Percentiles rank a stretch among this genome's conserved stretches.
Conservation (phyloP, 768 basidiomycete genomes). For the Suillus tomentosus region DNA sequence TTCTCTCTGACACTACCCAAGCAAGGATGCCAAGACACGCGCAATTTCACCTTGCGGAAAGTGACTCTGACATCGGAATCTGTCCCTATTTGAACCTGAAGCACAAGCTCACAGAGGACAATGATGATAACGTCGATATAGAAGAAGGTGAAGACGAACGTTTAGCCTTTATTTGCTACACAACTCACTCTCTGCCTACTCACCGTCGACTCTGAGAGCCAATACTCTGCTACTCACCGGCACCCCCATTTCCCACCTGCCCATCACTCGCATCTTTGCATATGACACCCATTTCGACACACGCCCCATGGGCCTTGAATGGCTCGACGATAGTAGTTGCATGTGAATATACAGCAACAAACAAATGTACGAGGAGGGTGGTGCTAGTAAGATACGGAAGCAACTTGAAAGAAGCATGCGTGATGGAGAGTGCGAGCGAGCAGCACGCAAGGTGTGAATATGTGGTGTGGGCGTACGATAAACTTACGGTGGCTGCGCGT, state of each 20-base stretch:
- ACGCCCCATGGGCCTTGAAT: slow-evolving; percentile 76
- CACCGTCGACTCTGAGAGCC: slow-evolving; percentile 40
- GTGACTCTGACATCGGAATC: too few species aligned
- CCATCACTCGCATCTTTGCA: slow-evolving; percentile 77
- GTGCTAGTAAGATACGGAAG: too few species aligned
- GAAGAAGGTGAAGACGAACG: slow-evolving; percentile 25
- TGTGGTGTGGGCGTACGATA: slow-evolving; percentile 2
- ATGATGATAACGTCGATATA: slow-evolving; percentile 32
- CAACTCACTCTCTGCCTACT: slow-evolving; percentile 15
- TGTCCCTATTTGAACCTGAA: too few species aligned
- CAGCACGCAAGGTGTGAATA: neutral
- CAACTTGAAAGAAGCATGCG: neutral
- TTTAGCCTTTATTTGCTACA: neutral
- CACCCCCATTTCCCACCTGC: slow-evolving; percentile 69
- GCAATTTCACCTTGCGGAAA: too few species aligned
- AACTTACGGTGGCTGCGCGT: neutral
- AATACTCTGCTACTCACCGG: slow-evolving; percentile 78
- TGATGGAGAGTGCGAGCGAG: neutral
- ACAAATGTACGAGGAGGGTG: too few species aligned
- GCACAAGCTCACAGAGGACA: neutral
- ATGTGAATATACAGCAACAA: slow-evolving; percentile 14
- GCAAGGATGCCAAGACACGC: slow-evolving; percentile 1
- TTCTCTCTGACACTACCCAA: too few species aligned
- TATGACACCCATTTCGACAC: slow-evolving; percentile 81
- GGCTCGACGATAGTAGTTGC: slow-evolving; percentile 84